These are phyloP conservation scores for Metarhizium guizhouense DNA, from an alignment of 2,329 filamentous ascomycete species.

Conservation along the genomic window DNA sequence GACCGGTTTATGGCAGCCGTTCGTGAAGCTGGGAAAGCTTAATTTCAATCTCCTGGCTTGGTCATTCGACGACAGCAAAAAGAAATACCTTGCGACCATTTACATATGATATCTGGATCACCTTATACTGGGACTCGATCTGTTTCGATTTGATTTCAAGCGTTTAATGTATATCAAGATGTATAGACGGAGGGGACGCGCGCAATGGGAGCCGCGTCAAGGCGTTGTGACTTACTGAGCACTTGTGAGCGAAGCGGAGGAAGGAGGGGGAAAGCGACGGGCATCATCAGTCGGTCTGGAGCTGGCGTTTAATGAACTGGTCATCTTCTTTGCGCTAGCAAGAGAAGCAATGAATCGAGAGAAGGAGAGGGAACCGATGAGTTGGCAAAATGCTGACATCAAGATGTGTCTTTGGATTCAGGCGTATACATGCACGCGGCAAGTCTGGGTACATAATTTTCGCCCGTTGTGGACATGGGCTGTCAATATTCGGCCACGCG, in stretches of 20 bases:
- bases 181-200: slow-evolving; percentile 9
- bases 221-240: slow-evolving; percentile 10
- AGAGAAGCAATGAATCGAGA: background rate
- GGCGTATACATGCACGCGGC: background rate
- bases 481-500: background rate
- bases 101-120: background rate
- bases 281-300: background rate
- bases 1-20: slow-evolving; percentile 30
- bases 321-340: background rate
- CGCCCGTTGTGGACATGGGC: background rate
- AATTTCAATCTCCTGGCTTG: background rate
- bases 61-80: background rate
- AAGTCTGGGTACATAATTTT: slow-evolving; percentile 1
- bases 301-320: background rate
- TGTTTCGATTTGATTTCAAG: slow-evolving; percentile 9
- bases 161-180: slow-evolving; percentile 16
- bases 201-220: slow-evolving; percentile 1
- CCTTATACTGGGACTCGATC: slow-evolving; percentile 5
- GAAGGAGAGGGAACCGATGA: background rate
- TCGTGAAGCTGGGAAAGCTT: slow-evolving; percentile 26
- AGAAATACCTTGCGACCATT: background rate
- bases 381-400: background rate
- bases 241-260: background rate
- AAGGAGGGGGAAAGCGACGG: background rate
- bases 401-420: background rate